Base-by-base conservation (phyloP, 148 eudicot genomes). In the Suaeda aralocaspica region DNA sequence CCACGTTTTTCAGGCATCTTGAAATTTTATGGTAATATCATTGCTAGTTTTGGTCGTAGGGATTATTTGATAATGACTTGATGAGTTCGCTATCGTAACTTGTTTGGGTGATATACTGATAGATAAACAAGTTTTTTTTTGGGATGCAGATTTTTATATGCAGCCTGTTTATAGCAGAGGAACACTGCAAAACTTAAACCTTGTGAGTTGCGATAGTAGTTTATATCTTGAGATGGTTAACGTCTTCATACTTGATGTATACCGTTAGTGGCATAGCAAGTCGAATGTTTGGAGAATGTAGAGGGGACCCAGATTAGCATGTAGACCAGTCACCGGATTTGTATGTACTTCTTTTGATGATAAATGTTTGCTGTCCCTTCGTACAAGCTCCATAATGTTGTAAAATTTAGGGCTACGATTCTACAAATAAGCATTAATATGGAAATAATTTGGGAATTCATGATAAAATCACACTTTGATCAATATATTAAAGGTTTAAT, bases 261-360 rank as follows among this genome's bases (percentile, higher is more conserved):
- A 5, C 36, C 16, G 70, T 46, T 56, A 10, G 11, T 30, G 46
- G 63, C 64, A 26, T 39, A 29, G 49, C 56, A 57, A 30, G 26
- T 68, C 55, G 45, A 41, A 41, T 22, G 44, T 26, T 65, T 14
- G 46, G 44, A n/a, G n/a, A n/a, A n/a, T n/a, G n/a, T 36, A 4
- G 59, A 73, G 53, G 45, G 21, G 34, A 30, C 26, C 59, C 64
- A 65, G 30, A 67, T 67, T 51, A 55, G 55, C 18, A 7, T 65
- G 56, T 12, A 9, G 45, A 44, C 31, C 31, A 13, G n/a, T n/a
- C n/a, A n/a, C n/a, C n/a, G n/a, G 42, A 30, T 48, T 15, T 48
- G 50, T 67, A 39, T 59, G 31, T 67, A 68, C 14, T 41, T 50
- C 46, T 30, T 19, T 33, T 67, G 33, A 4, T n/a, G 71, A n/a